Conservation (phyloP, 2,329 filamentous ascomycete species). For the Neonectria sp. region DNA sequence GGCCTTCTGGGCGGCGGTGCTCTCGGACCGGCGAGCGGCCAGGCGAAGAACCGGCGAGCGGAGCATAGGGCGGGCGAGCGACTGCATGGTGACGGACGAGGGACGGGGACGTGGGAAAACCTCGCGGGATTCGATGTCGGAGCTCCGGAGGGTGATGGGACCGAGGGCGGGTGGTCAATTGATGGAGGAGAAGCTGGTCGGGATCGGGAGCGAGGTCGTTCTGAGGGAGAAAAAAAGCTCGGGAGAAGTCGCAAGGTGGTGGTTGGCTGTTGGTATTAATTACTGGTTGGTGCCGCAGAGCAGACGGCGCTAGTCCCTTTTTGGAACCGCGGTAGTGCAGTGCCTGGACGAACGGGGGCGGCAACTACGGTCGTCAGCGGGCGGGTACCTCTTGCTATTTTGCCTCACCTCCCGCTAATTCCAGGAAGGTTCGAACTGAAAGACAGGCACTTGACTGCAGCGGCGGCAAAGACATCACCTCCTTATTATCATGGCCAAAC, state of each 20-base stretch:
- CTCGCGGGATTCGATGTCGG: conserved; percentile 45
- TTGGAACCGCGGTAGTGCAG: conserved; percentile 38
- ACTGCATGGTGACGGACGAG: conserved; percentile 52
- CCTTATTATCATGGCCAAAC: background rate
- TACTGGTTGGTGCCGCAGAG: conserved; percentile 44
- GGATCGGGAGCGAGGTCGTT: conserved; percentile 48
- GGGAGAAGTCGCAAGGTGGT: conserved; percentile 60
- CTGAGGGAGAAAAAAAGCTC: conserved; percentile 64
- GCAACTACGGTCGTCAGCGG: conserved; percentile 23
- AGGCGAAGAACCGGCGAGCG: conserved; percentile 63
- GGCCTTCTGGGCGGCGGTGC: conserved; percentile 66
- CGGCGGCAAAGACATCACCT: background rate
- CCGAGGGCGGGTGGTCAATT: conserved; percentile 54
- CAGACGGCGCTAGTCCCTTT: conserved; percentile 49
- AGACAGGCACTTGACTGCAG: background rate
- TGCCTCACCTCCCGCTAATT: background rate
- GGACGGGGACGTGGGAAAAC: conserved; percentile 39
- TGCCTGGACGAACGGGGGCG: conserved; percentile 38
- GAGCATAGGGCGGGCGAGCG: conserved; percentile 61
- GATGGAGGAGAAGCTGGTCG: conserved; percentile 50
- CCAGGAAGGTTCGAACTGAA: background rate
- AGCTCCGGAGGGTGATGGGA: conserved; percentile 46
- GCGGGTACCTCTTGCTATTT: conserved; percentile 15
- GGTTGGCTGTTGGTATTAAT: conserved; percentile 27
- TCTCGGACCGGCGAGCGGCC: conserved; percentile 73